phyloP scores from a whole-genome alignment of 148 eudicot genomes.

The Vaccinium vitisidaea region DNA sequence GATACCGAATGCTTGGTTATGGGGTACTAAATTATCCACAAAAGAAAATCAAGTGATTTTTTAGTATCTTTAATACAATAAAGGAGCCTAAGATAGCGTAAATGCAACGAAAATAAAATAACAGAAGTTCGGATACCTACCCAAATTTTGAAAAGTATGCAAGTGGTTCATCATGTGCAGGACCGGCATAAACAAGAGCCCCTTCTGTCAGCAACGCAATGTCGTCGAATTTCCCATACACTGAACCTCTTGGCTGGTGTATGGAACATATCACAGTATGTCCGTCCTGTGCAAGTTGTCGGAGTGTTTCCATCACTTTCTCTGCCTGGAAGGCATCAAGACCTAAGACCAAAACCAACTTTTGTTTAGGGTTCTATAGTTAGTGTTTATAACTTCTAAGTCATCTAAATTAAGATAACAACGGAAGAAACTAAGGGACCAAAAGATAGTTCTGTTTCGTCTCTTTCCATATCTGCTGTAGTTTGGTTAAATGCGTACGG shows the following conservation, averaged over 20 bases:
- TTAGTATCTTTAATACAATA: neutral
- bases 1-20: neutral
- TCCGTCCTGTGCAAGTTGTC: constrained; percentile 94
- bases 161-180: constrained; percentile 72
- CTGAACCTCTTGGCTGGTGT: constrained; percentile 98
- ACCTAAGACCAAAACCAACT: constrained; percentile 49
- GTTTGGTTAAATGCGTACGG: neutral
- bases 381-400: neutral
- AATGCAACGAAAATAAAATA: neutral
- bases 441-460: neutral
- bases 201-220: constrained; percentile 85
- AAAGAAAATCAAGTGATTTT: neutral
- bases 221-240: constrained; percentile 94
- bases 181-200: constrained; percentile 83
- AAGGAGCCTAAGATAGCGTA: neutral
- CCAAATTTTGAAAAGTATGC: constrained; percentile 77
- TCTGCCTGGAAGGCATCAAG: constrained; percentile 99
- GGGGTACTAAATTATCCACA: neutral
- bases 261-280: constrained; percentile 98
- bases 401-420: neutral
- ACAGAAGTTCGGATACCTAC: constrained; percentile 47
- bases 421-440: neutral
- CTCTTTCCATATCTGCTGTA: neutral
- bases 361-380: neutral
- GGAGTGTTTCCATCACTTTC: constrained; percentile 95